phyloP scores from a whole-genome alignment of 768 basidiomycete genomes.

The Tricholoma terreum region DNA sequence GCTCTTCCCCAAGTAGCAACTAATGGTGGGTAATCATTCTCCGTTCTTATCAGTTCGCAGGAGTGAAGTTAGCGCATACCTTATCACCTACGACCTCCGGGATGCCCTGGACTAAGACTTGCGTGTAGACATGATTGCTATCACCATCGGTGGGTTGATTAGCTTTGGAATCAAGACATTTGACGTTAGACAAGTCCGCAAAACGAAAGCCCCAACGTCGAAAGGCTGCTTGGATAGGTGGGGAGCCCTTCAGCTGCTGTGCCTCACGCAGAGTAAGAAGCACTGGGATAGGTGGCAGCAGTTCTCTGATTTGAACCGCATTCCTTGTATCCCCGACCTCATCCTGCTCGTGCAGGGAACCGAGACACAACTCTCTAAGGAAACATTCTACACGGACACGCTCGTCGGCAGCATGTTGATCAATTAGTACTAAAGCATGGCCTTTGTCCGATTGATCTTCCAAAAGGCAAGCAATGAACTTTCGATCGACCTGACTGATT shows the following conservation, averaged over 20 bases:
- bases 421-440: slow-evolving; percentile 67
- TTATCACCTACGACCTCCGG: slow-evolving; percentile 75
- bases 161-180: slow-evolving; percentile 15
- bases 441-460: slow-evolving; percentile 20
- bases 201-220: slow-evolving; percentile 70
- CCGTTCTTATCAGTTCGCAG: slow-evolving; percentile 1
- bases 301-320: slow-evolving; percentile 37
- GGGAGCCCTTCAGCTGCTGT: slow-evolving; percentile 40
- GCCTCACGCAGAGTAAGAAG: slow-evolving; percentile 69
- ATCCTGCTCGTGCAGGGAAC: slow-evolving; percentile 50
- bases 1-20: slow-evolving; percentile 67
- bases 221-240: slow-evolving; percentile 46
- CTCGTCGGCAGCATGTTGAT: slow-evolving; percentile 99
- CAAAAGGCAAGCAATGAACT: slow-evolving; percentile 81
- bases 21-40: slow-evolving; percentile 23
- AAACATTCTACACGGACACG: slow-evolving; percentile 87
- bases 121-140: slow-evolving; percentile 48
- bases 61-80: slow-evolving; percentile 43
- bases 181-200: slow-evolving; percentile 27
- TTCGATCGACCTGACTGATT: slow-evolving; percentile 84
- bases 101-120: slow-evolving; percentile 59
- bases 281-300: slow-evolving; percentile 56
- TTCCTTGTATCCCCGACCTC: slow-evolving; percentile 20
- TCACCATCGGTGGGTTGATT: slow-evolving; percentile 22
- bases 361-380: slow-evolving; percentile 69